Evolutionary conservation across 805 yeast species (phyloP), one percentile per base, ranked within the genome.

Genomic region (Nakazawaea ishiwadae): DNA sequence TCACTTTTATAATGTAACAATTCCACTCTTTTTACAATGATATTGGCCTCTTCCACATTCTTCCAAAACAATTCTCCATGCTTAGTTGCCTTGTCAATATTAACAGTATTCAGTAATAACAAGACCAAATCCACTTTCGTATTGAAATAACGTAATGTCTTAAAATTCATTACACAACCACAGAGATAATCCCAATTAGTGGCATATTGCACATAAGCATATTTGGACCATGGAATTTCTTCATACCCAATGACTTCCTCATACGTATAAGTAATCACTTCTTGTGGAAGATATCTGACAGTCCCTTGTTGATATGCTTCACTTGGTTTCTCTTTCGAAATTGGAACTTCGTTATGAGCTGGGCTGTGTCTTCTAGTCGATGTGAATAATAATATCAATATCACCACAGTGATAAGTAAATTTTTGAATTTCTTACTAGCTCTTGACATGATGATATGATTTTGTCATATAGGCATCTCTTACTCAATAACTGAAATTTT

Each of bases 181-280:
- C 79, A 72, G 40, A 79, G 55, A 48, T 79, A 76, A 17, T 65
- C 60, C 8, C 62, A 49, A 41, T 70, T 63, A 0, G 86, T 77
- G 4, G 82, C 84, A 55, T 80, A 80, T 39, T 75, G 75, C 4
- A 79, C 75, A 52, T 81, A 81, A 0, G 84, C 85, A 31, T 56
- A 62, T 41, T 63, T 60, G 1, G 55, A 31, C 78, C 78, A 72
- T 27, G 68, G 59, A 2, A 69, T 58, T 0, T 40, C 33, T 10
- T 33, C 41, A 11, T 26, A 14, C 4, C 19, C 31, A 3, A 16
- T 32, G 7, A 16, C 17, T 11, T 42, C 38, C 5, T 19, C 12
- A 26, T 32, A 41, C 4, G 28, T 30, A 17, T 36, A 15, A 4
- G 10, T 26, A 14, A 37, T 34, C 24, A 37, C 45, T 9, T 33